These are phyloP conservation scores for Hygrophorus pudorinus DNA, from an alignment of 768 basidiomycete genomes.

Conservation along the genomic window DNA sequence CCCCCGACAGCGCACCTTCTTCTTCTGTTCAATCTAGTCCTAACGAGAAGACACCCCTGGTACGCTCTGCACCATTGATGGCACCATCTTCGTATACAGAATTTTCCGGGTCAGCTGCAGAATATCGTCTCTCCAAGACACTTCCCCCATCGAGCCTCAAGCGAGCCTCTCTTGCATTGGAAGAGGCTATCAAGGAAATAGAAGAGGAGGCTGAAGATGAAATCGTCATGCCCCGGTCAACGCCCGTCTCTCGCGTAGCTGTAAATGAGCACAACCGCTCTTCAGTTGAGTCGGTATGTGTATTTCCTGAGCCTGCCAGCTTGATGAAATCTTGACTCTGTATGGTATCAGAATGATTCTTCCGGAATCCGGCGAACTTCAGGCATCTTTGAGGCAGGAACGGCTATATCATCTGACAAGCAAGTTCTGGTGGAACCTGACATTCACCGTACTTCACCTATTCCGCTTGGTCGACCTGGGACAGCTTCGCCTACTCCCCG, in stretches of 20 bases:
- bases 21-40: constrained; percentile 32
- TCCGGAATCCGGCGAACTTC: constrained; percentile 28
- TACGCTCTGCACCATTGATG: constrained; percentile 32
- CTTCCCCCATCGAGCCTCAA: constrained; percentile 43
- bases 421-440: constrained; percentile 37
- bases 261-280: constrained; percentile 1
- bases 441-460: constrained; percentile 47
- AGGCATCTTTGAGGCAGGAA: constrained; percentile 47
- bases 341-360: no score
- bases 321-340: not conserved
- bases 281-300: constrained; percentile 21
- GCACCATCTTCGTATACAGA: constrained; percentile 28
- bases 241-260: constrained; percentile 31
- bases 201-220: constrained; percentile 72
- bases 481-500: constrained; percentile 36
- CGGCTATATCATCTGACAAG: constrained; percentile 62
- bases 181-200: constrained; percentile 70
- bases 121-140: constrained; percentile 38
- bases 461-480: constrained; percentile 14
- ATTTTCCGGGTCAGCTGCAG: constrained; percentile 28
- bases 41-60: constrained; percentile 25
- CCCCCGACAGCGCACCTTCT: constrained; percentile 34
- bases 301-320: not conserved
- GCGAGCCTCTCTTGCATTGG: constrained; percentile 65
- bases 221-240: constrained; percentile 62